Base-by-base conservation (phyloP, 306 rosid species). In the Ammopiptanthus mongolicus region DNA sequence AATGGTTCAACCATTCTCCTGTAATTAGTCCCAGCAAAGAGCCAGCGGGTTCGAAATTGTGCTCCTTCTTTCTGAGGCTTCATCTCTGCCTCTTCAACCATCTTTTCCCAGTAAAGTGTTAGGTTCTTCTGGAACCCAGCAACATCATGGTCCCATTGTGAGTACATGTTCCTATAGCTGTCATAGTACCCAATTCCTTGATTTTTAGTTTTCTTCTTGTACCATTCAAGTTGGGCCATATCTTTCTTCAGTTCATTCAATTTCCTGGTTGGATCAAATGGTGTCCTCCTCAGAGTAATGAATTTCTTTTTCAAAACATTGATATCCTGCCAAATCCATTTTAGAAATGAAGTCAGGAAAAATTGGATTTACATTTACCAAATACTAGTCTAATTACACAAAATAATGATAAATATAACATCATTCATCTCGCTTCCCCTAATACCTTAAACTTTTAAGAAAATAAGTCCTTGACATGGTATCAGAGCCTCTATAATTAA, bases 1-100 rank as follows among this genome's bases (percentile, higher is more conserved):
- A 89, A 81, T 0, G 92, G 96, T 47, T 93, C 98, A 22, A 88
- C 72, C 96, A 93, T 88, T 78, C 83, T 88, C 71, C 89, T 72
- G 21, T 81, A 91, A 41, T 23, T 89, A 0, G 80, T 75, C 36
- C 97, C 98, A 0, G 37, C 87, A 1, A 1, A 63, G 33, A 93
- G 88, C 88, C 86, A 91, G 0, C 85, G 28, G 0, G 28, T 61
- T 3, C 76, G 76, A 5, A 89, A 66, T 0, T 48, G 0, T 0
- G 77, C 78, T 0, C 75, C 87, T 73, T 83, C 91, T 28, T 8
- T 69, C 21, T 82, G 88, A 2, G 97, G 98, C 60, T 59, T 84
- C 69, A 56, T 69, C 23, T 78, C 79, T 2, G 12, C 89, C 19
- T 87, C 88, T 51, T 59, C 73, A 8, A 93, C 96, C 85, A 25